Evolutionary conservation across 176 grass and related monocot genomes (phyloP), one percentile per base, ranked within the genome.

Genomic region (Poa pratensis): DNA sequence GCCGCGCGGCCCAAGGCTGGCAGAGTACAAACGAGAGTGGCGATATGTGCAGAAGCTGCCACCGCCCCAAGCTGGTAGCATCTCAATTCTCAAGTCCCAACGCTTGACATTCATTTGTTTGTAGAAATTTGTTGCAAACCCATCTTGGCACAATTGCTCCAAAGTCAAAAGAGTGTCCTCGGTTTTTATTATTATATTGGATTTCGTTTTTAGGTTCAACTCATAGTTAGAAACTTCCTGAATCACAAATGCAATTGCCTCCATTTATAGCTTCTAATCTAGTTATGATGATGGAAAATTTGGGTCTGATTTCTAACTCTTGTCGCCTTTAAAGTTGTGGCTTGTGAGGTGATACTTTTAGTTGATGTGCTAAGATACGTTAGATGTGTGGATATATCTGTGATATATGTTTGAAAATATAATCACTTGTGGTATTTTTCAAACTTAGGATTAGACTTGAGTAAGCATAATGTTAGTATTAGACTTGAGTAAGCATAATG

Each of bases 21-120:
- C 91, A 26, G 76, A 86, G 17, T 95, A 98, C 79, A 86, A 72
- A 59, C 77, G 96, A 52, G 75, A 45, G 59, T 95, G 91, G 89
- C 89, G 51, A 53, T 82, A 51, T 85, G 60, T 88, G 9, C 82
- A 50, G 66, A 81, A 75, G 75, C 63, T 37, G 42, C 91, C 84
- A 3, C 84, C 89, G 18, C 85, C 63, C 11, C 89, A 89, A 67
- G 88, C 82, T 61, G 93, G 96, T 98, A 94, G 78, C 34, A 61
- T 76, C 49, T 74, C 24, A 15, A 23, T 84, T 76, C 49, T 74
- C 24, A 6, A 34, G 73, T 71, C 30, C 62, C 19, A 20, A 19
- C 65, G 14, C 18, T 76, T 86, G 24, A 24, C 30, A 32, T 23
- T 81, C 30, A 13, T 62, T 7, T 28, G 6, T 46, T 80, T 54